Conservation (phyloP, 805 yeast genomes). For the Schwanniomyces sp. region DNA sequence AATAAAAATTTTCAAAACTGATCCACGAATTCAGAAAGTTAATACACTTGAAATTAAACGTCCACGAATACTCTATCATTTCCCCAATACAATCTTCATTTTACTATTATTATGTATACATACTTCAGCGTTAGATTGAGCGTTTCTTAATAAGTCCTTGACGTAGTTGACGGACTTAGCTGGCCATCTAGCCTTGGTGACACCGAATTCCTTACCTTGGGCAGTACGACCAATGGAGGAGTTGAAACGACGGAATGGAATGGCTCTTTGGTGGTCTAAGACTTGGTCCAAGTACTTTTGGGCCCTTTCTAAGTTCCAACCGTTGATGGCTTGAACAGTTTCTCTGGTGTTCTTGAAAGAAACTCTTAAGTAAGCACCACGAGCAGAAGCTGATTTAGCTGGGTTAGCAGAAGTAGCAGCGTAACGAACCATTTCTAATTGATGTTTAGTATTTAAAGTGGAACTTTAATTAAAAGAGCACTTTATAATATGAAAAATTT, state of each 20-base stretch:
- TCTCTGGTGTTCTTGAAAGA: slow-evolving; percentile 99
- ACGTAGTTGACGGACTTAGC: slow-evolving; percentile 95
- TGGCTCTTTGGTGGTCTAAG: slow-evolving; percentile 97
- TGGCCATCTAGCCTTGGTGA: slow-evolving; percentile 99
- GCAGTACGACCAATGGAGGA: slow-evolving; percentile 98
- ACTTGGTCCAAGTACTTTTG: slow-evolving; percentile 95
- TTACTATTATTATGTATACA: slow-evolving; percentile 1
- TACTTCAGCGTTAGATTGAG: slow-evolving; percentile 96
- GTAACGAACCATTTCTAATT: slow-evolving; percentile 90
- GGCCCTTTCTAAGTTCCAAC: slow-evolving; percentile 97
- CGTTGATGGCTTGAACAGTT: slow-evolving; percentile 97
- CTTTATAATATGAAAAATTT: slow-evolving; percentile 1
- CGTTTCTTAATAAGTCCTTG: slow-evolving; percentile 93
- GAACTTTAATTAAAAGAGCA: neutral
- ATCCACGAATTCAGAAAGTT: neutral
- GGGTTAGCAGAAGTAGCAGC: slow-evolving; percentile 99
- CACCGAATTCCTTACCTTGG: slow-evolving; percentile 99
- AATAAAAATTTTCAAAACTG: neutral
- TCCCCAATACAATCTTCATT: neutral
- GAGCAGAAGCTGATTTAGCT: slow-evolving; percentile 98
- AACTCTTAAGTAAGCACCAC: slow-evolving; percentile 99
- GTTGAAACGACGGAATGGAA: slow-evolving; percentile 98
- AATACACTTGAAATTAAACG: neutral
- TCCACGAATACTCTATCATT: neutral
- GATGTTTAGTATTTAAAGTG: slow-evolving; percentile 5